Conservation (phyloP, 306 rosid species). For the Corylus avellana region DNA sequence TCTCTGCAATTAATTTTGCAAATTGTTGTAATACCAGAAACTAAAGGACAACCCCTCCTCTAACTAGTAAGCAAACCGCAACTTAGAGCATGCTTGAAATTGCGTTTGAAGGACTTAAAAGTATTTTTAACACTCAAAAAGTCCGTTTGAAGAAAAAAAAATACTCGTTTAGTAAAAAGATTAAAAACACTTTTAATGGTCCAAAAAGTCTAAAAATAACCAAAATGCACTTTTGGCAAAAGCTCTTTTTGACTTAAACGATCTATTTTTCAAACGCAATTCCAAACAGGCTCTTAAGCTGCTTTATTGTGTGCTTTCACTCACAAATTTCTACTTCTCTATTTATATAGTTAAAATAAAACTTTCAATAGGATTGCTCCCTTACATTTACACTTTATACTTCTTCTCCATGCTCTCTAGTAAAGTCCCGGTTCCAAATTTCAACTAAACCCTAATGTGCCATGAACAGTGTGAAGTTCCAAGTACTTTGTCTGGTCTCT, state of each 20-base stretch:
- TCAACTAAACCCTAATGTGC: conserved; percentile 68
- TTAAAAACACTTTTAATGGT: too few species aligned
- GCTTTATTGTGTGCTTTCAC: background rate
- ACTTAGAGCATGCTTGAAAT: background rate
- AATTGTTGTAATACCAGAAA: background rate
- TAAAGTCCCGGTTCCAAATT: background rate
- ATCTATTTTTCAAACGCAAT: too few species aligned
- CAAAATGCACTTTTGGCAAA: too few species aligned
- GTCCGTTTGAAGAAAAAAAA: too few species aligned
- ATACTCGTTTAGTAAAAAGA: too few species aligned
- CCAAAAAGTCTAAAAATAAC: too few species aligned
- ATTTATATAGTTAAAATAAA: background rate
- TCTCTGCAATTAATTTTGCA: background rate
- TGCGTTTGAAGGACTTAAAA: too few species aligned
- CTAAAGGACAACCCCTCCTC: background rate
- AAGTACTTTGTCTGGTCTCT: conserved; percentile 56
- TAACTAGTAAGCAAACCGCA: background rate
- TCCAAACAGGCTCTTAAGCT: background rate
- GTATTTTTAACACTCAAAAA: too few species aligned
- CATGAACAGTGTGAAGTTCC: conserved; percentile 77
- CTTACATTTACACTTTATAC: background rate
- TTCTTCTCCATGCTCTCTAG: background rate
- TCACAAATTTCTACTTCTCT: background rate
- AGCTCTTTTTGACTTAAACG: too few species aligned
- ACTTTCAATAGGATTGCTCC: background rate